Conservation (phyloP, 371 early-diverging fungal species). For the Syncephalis plumigaleata region DNA sequence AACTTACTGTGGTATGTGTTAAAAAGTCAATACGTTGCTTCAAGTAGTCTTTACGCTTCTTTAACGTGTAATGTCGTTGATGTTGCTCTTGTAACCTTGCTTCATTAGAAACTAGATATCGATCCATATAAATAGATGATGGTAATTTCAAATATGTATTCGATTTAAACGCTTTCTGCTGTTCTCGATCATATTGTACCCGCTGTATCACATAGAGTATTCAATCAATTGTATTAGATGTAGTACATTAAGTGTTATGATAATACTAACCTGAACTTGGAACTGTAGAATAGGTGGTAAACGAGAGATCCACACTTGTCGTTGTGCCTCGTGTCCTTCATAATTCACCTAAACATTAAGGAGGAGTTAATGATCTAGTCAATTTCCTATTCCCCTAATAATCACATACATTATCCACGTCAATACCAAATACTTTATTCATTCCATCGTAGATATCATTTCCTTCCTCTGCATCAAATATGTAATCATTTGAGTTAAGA, state of each 20-base stretch:
- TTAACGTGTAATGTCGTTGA: not conserved
- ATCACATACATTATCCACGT: too few species aligned
- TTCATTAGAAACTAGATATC: slow-evolving; percentile 25
- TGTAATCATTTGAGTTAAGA: too few species aligned
- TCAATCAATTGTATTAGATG: not conserved
- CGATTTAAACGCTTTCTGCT: slow-evolving; percentile 36
- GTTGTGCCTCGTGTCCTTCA: slow-evolving; percentile 16
- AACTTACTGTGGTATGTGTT: too few species aligned
- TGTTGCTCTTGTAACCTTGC: slow-evolving; percentile 9
- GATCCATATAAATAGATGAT: slow-evolving; percentile 30
- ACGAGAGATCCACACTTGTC: slow-evolving; percentile 24
- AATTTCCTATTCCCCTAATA: too few species aligned
- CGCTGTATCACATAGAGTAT: slow-evolving; percentile 19
- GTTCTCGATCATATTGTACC: slow-evolving; percentile 42
- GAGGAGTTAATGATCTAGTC: too few species aligned
- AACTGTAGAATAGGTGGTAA: slow-evolving; percentile 48
- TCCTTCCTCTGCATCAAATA: too few species aligned
- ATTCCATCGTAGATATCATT: too few species aligned
- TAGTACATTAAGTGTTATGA: not conserved
- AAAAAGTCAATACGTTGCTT: too few species aligned
- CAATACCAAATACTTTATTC: too few species aligned
- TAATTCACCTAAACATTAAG: too few species aligned
- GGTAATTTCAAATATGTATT: slow-evolving; percentile 38
- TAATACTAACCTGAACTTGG: slow-evolving; percentile 25
- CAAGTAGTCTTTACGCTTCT: not conserved